These are phyloP conservation scores for Theobroma cacao DNA, from an alignment of 345 rosid species.

Conservation along the genomic window DNA sequence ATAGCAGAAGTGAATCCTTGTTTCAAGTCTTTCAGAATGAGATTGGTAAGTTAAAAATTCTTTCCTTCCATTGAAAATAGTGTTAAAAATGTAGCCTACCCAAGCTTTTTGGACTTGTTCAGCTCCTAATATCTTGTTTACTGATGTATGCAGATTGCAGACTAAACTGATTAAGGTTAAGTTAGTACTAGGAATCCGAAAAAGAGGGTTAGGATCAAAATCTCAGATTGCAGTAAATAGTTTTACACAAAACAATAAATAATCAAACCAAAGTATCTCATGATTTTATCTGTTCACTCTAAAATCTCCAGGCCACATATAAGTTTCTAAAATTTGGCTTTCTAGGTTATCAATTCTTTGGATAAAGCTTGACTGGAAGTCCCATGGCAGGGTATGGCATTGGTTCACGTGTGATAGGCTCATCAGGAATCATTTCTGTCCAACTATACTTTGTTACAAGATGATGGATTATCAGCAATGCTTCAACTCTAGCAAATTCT, in stretches of 20 bases:
- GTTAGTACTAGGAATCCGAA: not conserved
- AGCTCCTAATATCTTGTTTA: not conserved
- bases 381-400: slow-evolving; percentile 18
- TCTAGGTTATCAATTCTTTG: not conserved
- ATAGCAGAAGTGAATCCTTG: too few species aligned
- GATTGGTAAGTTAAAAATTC: too few species aligned
- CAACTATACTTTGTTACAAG: slow-evolving; percentile 6
- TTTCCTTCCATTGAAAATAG: too few species aligned
- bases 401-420: not conserved
- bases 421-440: slow-evolving; percentile 4
- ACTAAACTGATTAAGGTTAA: too few species aligned
- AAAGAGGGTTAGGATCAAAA: not conserved
- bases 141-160: not conserved
- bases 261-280: not conserved
- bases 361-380: slow-evolving; percentile 2
- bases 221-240: not conserved
- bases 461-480: slow-evolving; percentile 14
- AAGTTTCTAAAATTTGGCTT: not conserved
- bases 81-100: too few species aligned
- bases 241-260: not conserved
- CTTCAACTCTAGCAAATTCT: slow-evolving; percentile 11
- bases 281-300: not conserved
- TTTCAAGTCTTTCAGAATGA: too few species aligned
- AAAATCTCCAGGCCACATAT: not conserved
- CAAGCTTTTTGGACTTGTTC: not conserved